Conservation (phyloP, 148 eudicot species). For the Rhododendron ferrugineum region DNA sequence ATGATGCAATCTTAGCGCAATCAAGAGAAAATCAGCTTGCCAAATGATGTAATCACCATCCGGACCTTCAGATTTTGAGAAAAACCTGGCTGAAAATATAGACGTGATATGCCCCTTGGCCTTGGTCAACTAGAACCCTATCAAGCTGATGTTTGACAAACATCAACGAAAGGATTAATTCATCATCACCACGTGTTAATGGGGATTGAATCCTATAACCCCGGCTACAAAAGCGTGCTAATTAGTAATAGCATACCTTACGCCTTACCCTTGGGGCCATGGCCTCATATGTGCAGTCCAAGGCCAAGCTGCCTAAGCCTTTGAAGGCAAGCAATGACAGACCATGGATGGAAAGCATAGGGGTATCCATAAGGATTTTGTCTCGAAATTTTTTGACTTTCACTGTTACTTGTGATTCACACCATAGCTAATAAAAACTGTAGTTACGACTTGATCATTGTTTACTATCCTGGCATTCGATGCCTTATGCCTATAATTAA, state of each 20-base stretch:
- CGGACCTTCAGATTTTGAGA: background rate
- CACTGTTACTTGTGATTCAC: background rate
- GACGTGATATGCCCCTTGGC: background rate
- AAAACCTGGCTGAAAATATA: background rate
- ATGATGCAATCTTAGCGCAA: background rate
- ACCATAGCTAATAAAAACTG: background rate
- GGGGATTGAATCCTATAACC: background rate
- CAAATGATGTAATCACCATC: background rate
- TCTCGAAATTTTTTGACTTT: background rate
- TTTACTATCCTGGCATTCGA: background rate
- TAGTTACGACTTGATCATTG: background rate
- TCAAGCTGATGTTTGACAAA: background rate
- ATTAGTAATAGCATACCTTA: background rate
- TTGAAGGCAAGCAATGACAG: background rate
- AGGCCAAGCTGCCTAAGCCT: background rate
- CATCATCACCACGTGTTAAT: background rate
- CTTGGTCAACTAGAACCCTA: background rate
- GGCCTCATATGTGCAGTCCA: background rate
- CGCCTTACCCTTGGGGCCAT: background rate
- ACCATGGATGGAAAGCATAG: background rate
- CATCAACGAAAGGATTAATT: background rate
- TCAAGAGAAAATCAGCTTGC: background rate
- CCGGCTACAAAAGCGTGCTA: background rate
- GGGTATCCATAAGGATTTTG: background rate
- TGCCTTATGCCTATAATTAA: background rate